phyloP scores from a whole-genome alignment of 257 asterid species.

The Henckelia pumila region DNA sequence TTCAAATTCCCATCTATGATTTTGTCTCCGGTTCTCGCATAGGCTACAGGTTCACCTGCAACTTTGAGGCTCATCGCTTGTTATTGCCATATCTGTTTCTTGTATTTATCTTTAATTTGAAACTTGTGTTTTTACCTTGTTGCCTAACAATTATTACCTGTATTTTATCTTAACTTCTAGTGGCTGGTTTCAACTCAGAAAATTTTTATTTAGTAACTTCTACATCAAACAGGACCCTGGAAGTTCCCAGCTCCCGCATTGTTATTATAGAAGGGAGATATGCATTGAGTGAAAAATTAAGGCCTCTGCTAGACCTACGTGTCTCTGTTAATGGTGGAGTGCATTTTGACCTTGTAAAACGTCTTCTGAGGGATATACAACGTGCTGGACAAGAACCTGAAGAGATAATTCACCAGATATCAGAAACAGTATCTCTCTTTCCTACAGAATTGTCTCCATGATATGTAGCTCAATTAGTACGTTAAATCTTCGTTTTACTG shows the following conservation, averaged over 20 bases:
- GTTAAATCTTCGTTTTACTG: conserved; percentile 10
- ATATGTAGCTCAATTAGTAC: conserved; percentile 14
- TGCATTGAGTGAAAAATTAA: conserved; percentile 85
- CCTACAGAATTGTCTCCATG: conserved; percentile 8
- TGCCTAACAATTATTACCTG: conserved; percentile 6
- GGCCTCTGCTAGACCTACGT: conserved; percentile 89
- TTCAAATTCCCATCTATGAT: conserved; percentile 87
- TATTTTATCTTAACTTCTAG: conserved; percentile 20
- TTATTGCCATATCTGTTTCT: neutral
- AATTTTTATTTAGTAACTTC: conserved; percentile 17
- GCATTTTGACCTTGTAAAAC: conserved; percentile 96
- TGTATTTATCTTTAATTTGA: neutral
- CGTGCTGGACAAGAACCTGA: conserved; percentile 99
- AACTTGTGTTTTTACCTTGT: conserved; percentile 3
- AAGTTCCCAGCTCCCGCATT: conserved; percentile 90
- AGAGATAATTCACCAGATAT: conserved; percentile 95
- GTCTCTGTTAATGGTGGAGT: conserved; percentile 99
- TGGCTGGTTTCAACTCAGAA: conserved; percentile 14
- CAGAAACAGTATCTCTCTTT: conserved; percentile 68
- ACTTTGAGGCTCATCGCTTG: neutral
- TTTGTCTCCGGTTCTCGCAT: conserved; percentile 80
- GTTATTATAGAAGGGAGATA: conserved; percentile 91
- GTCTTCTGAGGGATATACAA: conserved; percentile 93
- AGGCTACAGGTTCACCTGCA: conserved; percentile 76
- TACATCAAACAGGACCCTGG: conserved; percentile 63